These are phyloP conservation scores for Gaillardinia entomophila DNA, from an alignment of 805 yeast species.

Conservation along the genomic window DNA sequence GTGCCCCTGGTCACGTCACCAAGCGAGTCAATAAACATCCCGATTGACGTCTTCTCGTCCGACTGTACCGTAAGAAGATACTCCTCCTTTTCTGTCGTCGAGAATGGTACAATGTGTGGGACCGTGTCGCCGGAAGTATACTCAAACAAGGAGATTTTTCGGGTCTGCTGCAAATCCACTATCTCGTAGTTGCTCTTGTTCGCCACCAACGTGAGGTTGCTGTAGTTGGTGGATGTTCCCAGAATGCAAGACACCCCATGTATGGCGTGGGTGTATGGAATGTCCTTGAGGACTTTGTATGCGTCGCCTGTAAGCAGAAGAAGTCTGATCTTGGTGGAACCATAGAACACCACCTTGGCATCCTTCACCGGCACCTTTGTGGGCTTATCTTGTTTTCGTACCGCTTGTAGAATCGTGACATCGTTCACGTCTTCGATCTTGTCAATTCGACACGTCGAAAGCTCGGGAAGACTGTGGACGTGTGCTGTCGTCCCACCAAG, in stretches of 20 bases:
- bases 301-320: slow-evolving; percentile 21
- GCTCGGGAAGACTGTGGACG: slow-evolving; percentile 30
- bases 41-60: slow-evolving; percentile 27
- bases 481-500: slow-evolving; percentile 20
- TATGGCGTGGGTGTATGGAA: slow-evolving; percentile 22
- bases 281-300: slow-evolving; percentile 27
- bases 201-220: slow-evolving; percentile 29
- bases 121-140: slow-evolving; percentile 11
- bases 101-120: slow-evolving; percentile 8
- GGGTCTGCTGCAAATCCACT: slow-evolving; percentile 26
- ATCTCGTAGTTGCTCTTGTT: slow-evolving; percentile 28
- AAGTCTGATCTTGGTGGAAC: slow-evolving; percentile 24
- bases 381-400: slow-evolving; percentile 3
- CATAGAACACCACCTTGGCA: slow-evolving; percentile 26
- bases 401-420: slow-evolving; percentile 3
- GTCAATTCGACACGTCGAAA: slow-evolving; percentile 31
- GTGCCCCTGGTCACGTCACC: slow-evolving; percentile 42
- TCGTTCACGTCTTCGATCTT: slow-evolving; percentile 30
- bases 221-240: slow-evolving; percentile 18
- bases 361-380: slow-evolving; percentile 4
- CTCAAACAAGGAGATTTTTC: slow-evolving; percentile 31
- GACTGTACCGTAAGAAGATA: slow-evolving; percentile 29
- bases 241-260: slow-evolving; percentile 23
- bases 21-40: slow-evolving; percentile 32
- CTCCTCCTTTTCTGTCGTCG: slow-evolving; percentile 16